Base-by-base conservation (phyloP, 345 rosid genomes). In the Gossypium turneri region DNA sequence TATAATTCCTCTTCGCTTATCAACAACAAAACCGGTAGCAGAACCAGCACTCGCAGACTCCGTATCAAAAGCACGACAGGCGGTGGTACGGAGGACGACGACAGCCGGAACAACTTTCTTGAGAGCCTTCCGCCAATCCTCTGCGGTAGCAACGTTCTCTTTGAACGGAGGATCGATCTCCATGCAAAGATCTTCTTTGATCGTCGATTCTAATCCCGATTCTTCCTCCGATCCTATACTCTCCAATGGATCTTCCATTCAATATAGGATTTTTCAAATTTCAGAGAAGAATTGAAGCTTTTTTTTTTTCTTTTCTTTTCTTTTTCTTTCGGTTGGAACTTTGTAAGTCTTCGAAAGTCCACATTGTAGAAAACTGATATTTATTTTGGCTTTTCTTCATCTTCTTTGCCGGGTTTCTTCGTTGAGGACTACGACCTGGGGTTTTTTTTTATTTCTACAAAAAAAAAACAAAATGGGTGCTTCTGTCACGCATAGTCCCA, bases 11-110 rank as follows among this genome's bases (percentile, higher is more conserved):
- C 95, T 93, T 65, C 81, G 86, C 82, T 92, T 93, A 76, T 94
- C 99, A 59, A 93, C 96, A 24, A 94, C 84, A 71, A 94, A 94
- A 7, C 98, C 98, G 2, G 98, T 92, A 67, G 98, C 98, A 59
- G 83, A 87, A 76, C 92, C 82, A 43, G 98, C 88, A 58, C 89
- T 86, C 2, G 98, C 92, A 0, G 86, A 27, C 80, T 94, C 96
- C 0, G 98, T 94, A 65, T 94, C 98, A 78, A 94, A 94, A 47
- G 98, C 90, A 11, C 98, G 95, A 75, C 94, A 88, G 1, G 97
- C 89, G 12, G 97, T 94, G 73, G 86, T 86, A 3, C 95, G 91
- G 63, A 94, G 89, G 44, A 91, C 97, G 45, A 92, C 98, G 56
- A 91, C 98, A 72, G 97, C 97, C 12, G 97, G 95, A 73, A 93